Evolutionary conservation across 495 filamentous ascomycete genomes (phyloP).

Genomic region (Penicillium arizonense): DNA sequence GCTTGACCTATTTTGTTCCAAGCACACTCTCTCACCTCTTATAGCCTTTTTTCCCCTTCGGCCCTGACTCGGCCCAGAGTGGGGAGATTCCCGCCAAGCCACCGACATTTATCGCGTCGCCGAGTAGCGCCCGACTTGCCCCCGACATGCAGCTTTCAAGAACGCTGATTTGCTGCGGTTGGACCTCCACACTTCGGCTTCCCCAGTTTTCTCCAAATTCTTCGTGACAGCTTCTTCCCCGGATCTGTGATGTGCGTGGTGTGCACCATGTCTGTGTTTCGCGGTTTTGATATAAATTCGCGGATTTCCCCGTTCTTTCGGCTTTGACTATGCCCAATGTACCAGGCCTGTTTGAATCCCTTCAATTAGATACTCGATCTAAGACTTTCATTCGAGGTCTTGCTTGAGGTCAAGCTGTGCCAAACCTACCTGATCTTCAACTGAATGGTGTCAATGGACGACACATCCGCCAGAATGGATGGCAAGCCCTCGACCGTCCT

Average conservation of each 20-base stretch:
- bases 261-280: neutral
- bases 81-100: conserved; percentile 8
- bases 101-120: neutral
- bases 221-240: conserved; percentile 10
- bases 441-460: neutral
- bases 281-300: neutral
- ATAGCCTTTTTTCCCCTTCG: neutral
- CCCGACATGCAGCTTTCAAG: neutral
- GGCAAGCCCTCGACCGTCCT: conserved; percentile 1
- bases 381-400: too few species aligned
- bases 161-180: conserved; percentile 1
- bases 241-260: conserved; percentile 4
- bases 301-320: neutral
- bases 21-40: neutral
- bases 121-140: conserved; percentile 14
- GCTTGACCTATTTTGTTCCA: neutral
- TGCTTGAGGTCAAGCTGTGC: too few species aligned
- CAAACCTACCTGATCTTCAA: too few species aligned
- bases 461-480: neutral
- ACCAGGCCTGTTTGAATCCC: too few species aligned
- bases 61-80: neutral
- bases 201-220: conserved; percentile 9
- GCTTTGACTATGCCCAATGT: neutral
- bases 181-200: neutral
- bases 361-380: too few species aligned